These are phyloP conservation scores for Canavalia ensiformis DNA, from an alignment of 306 rosid genomes.

Conservation along the genomic window DNA sequence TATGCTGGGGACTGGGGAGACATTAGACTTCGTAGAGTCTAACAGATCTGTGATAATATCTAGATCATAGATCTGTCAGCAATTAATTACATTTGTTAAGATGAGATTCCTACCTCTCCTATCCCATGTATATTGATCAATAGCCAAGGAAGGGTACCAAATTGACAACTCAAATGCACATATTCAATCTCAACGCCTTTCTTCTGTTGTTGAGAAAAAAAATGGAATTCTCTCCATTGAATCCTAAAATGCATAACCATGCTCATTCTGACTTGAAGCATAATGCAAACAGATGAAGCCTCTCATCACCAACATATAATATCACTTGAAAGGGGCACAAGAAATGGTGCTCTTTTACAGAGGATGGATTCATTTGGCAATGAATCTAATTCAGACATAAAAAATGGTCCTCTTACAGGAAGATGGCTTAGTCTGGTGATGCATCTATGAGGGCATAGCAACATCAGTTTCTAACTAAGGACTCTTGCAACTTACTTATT, in stretches of 20 bases:
- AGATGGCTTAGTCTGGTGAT: too few species aligned
- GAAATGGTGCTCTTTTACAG: too few species aligned
- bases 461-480: too few species aligned
- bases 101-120: slow-evolving; percentile 22
- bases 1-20: slow-evolving; percentile 4
- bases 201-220: slow-evolving; percentile 28
- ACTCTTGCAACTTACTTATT: too few species aligned
- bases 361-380: too few species aligned
- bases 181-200: slow-evolving; percentile 34
- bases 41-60: slow-evolving; percentile 6
- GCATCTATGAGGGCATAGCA: too few species aligned
- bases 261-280: slow-evolving; percentile 43
- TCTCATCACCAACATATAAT: slow-evolving; percentile 8
- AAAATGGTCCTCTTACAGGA: too few species aligned
- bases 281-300: slow-evolving; percentile 9
- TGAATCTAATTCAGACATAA: too few species aligned
- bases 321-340: too few species aligned
- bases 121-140: slow-evolving; percentile 14
- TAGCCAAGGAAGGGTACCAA: slow-evolving; percentile 23
- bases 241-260: slow-evolving; percentile 36
- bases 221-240: slow-evolving; percentile 38
- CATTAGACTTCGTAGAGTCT: not conserved
- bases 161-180: slow-evolving; percentile 14
- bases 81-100: not conserved
- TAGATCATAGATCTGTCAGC: slow-evolving; percentile 1